phyloP scores from a whole-genome alignment of 164 flowering plant species.

The Piper longum region DNA sequence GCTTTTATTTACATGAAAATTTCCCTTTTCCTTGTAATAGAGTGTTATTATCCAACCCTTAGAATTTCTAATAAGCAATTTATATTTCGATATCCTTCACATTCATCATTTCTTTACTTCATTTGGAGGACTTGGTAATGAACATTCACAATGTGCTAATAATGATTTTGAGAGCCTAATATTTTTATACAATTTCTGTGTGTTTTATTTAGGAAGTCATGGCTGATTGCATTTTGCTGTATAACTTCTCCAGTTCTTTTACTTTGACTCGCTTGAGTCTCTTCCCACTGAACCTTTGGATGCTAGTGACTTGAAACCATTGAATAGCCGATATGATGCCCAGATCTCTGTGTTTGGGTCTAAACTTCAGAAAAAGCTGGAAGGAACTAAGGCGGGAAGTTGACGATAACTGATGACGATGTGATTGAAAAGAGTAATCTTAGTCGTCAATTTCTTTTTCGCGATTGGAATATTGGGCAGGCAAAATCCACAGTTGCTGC shows the following conservation, averaged over 20 bases:
- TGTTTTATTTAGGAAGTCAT: neutral
- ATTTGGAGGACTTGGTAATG: too few relatives aligned
- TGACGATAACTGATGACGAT: slow-evolving; percentile 82
- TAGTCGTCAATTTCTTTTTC: slow-evolving; percentile 81
- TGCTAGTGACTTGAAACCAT: slow-evolving; percentile 43
- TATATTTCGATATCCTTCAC: too few relatives aligned
- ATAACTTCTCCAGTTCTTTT: slow-evolving; percentile 40
- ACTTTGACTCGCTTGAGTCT: slow-evolving; percentile 77
- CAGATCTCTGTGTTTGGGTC: slow-evolving; percentile 82
- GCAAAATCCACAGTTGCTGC: slow-evolving; percentile 92
- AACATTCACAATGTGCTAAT: too few relatives aligned
- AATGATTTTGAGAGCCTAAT: neutral
- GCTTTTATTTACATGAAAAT: too few relatives aligned
- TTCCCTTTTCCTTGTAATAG: too few relatives aligned
- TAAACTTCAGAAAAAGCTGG: slow-evolving; percentile 68
- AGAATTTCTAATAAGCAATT: too few relatives aligned
- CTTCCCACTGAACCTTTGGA: slow-evolving; percentile 56
- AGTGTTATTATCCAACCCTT: too few relatives aligned
- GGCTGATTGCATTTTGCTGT: neutral
- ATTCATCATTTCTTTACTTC: too few relatives aligned
- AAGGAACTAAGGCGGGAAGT: slow-evolving; percentile 62
- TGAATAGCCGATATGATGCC: slow-evolving; percentile 74
- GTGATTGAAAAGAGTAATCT: slow-evolving; percentile 92
- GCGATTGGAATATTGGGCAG: slow-evolving; percentile 94
- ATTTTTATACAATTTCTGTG: neutral